Evolutionary conservation across 805 yeast species (phyloP).

Genomic region (Metschnikowia amazonensis): DNA sequence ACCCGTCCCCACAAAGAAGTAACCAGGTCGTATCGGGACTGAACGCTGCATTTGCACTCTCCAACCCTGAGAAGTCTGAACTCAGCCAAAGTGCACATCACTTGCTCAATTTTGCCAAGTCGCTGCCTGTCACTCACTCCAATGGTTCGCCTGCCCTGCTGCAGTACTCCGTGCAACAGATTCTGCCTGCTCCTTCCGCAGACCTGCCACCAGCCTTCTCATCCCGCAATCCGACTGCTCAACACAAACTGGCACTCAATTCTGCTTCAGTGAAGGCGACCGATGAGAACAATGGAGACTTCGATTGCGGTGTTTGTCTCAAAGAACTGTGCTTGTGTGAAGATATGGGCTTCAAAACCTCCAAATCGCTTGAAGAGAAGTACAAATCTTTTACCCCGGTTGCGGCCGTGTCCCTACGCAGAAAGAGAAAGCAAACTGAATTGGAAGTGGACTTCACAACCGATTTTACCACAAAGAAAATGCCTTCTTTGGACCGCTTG

Average conservation of each 20-base stretch:
- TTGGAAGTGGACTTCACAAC: conserved; percentile 56
- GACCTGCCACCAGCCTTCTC: conserved; percentile 32
- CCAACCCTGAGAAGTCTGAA: conserved; percentile 12
- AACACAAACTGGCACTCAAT: not conserved
- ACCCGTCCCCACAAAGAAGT: not conserved
- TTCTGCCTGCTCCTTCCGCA: conserved; percentile 52
- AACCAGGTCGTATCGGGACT: not conserved
- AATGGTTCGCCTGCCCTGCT: conserved; percentile 23
- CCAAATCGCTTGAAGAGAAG: conserved; percentile 27
- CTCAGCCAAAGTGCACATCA: conserved; percentile 20
- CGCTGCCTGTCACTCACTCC: conserved; percentile 17
- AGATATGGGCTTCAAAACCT: conserved; percentile 39
- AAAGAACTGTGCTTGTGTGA: conserved; percentile 71
- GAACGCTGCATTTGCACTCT: not conserved
- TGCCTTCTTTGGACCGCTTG: conserved; percentile 37
- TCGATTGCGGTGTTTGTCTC: conserved; percentile 61
- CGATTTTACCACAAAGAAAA: conserved; percentile 31
- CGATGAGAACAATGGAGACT: conserved; percentile 19
- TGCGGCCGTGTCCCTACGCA: conserved; percentile 61
- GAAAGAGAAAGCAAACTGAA: conserved; percentile 17
- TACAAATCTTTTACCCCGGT: conserved; percentile 50
- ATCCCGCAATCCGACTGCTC: not conserved
- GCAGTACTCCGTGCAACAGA: conserved; percentile 42
- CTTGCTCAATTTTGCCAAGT: conserved; percentile 19
- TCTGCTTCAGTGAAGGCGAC: not conserved